phyloP scores from a whole-genome alignment of 495 filamentous ascomycete species.

The Penicillium waksmanii region DNA sequence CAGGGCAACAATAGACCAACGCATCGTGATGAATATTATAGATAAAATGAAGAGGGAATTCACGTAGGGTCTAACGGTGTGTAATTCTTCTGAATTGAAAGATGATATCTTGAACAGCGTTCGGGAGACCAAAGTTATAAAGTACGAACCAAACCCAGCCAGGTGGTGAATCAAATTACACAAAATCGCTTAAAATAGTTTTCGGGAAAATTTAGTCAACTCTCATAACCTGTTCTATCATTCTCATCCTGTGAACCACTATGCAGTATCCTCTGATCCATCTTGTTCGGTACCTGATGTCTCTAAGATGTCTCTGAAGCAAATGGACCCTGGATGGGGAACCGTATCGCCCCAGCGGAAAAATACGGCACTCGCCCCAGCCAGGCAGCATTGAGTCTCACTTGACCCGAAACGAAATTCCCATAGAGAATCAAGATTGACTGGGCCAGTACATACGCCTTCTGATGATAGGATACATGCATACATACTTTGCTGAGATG shows the following conservation, averaged over 20 bases:
- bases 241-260: conserved; percentile 2
- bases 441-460: background rate
- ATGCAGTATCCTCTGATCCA: background rate
- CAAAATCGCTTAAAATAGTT: conserved; percentile 4
- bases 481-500: background rate
- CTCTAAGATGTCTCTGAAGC: conserved; percentile 5
- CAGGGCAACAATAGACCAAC: conserved; percentile 28
- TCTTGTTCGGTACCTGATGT: background rate
- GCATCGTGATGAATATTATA: conserved; percentile 25
- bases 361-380: background rate
- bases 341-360: background rate
- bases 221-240: background rate
- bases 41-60: background rate
- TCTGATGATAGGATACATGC: background rate
- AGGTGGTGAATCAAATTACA: background rate
- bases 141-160: background rate
- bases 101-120: background rate
- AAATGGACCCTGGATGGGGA: conserved; percentile 5
- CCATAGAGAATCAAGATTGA: background rate
- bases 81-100: background rate
- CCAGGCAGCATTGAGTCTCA: background rate
- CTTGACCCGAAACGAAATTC: background rate
- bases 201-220: background rate
- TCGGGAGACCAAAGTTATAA: background rate
- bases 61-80: conserved; percentile 1